Percentiles rank a stretch among this genome's conserved stretches.
Evolutionary conservation across 2,329 filamentous ascomycete species (phyloP).

Genomic region (Phaeosphaeria sp.): DNA sequence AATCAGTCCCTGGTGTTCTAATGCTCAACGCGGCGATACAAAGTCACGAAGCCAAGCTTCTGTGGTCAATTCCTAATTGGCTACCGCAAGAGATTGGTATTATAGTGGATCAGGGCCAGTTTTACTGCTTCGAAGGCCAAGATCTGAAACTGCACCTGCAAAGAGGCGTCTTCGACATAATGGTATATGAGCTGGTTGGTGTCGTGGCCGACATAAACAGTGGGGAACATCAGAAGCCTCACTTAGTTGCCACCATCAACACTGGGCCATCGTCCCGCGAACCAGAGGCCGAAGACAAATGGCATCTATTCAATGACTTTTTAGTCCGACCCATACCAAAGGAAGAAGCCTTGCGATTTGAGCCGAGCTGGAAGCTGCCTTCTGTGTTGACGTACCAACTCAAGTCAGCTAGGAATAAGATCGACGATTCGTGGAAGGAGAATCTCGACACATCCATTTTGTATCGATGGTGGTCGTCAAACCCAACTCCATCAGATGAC

Average conservation of each 20-base stretch:
- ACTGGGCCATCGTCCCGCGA: conserved; percentile 72
- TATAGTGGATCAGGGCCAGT: conserved; percentile 87
- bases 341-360: conserved; percentile 88
- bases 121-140: conserved; percentile 93
- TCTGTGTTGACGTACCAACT: conserved; percentile 87
- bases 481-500: conserved; percentile 52
- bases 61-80: conserved; percentile 92
- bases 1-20: conserved; percentile 81
- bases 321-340: conserved; percentile 80
- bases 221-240: conserved; percentile 82
- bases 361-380: conserved; percentile 89
- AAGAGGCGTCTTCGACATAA: conserved; percentile 78
- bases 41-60: conserved; percentile 73
- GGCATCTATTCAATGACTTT: conserved; percentile 99
- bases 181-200: conserved; percentile 90
- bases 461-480: conserved; percentile 72
- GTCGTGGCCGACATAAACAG: conserved; percentile 90
- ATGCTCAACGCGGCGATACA: conserved; percentile 84
- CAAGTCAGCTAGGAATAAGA: conserved; percentile 78
- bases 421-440: conserved; percentile 87
- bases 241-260: conserved; percentile 91
- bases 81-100: conserved; percentile 93
- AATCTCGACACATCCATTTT: conserved; percentile 83
- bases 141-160: conserved; percentile 83
- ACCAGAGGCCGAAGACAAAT: conserved; percentile 70